A percentile compares a stretch with the other conserved stretches of the same genome.
These are phyloP conservation scores for Zelonia costaricensis DNA, from an alignment of 208 protist genomes.

Conservation along the genomic window DNA sequence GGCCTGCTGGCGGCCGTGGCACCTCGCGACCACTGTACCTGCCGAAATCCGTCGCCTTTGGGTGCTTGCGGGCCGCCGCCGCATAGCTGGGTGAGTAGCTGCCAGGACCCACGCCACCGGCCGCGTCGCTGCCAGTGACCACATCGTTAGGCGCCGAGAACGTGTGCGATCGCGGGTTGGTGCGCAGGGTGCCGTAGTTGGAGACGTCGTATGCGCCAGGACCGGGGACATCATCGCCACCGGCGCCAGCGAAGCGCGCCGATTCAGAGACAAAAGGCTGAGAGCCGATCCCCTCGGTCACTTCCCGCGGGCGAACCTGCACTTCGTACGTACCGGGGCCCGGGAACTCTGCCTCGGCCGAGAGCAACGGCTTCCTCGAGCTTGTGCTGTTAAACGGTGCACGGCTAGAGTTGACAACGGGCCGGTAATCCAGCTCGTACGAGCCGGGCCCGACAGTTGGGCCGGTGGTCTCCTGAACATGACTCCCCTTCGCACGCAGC, in stretches of 20 bases:
- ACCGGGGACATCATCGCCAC: constrained; percentile 42
- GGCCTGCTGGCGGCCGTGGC: constrained; percentile 26
- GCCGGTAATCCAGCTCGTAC: constrained; percentile 50
- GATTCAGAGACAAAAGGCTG: constrained; percentile 71
- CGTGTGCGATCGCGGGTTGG: constrained; percentile 27
- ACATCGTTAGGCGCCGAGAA: constrained; percentile 24
- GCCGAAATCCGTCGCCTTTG: constrained; percentile 53
- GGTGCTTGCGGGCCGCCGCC: constrained; percentile 34
- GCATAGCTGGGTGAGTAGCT: constrained; percentile 60
- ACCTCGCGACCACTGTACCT: constrained; percentile 55
- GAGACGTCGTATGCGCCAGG: constrained; percentile 65
- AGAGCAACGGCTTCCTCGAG: constrained; percentile 34
- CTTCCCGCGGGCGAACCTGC: background rate
- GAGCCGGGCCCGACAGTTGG: constrained; percentile 71
- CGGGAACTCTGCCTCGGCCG: constrained; percentile 38
- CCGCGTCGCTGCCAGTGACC: background rate
- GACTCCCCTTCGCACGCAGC: constrained; percentile 63
- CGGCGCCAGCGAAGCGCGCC: constrained; percentile 43
- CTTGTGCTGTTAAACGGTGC: constrained; percentile 81
- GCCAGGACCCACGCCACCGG: constrained; percentile 34
- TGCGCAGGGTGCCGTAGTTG: constrained; percentile 30
- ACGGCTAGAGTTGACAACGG: constrained; percentile 33
- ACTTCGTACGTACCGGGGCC: constrained; percentile 69
- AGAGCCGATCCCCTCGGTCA: constrained; percentile 34
- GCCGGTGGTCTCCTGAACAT: constrained; percentile 39